These are phyloP conservation scores for Leccinum griseonigrum DNA, from an alignment of 1,284 basidiomycete genomes.

Conservation along the genomic window DNA sequence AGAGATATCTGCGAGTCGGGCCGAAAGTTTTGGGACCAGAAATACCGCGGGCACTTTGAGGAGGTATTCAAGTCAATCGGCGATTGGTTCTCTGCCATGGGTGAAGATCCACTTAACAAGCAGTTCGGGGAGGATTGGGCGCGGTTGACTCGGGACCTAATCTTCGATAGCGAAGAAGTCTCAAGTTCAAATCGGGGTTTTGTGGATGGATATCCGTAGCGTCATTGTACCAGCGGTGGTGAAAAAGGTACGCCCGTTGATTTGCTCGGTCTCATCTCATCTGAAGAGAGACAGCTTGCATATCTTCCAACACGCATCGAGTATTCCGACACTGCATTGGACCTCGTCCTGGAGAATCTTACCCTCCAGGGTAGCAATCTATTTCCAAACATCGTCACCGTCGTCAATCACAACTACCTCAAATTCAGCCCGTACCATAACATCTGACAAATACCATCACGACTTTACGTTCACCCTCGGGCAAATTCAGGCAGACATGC, in stretches of 20 bases:
- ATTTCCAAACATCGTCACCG: constrained; percentile 76
- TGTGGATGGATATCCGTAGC: constrained; percentile 85
- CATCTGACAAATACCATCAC: constrained; percentile 64
- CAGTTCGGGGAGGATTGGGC: constrained; percentile 84
- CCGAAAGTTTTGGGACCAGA: constrained; percentile 79
- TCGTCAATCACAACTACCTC: constrained; percentile 84
- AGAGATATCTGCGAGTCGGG: constrained; percentile 64
- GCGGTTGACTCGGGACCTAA: constrained; percentile 76
- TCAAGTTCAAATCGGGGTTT: constrained; percentile 82
- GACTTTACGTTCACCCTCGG: constrained; percentile 69
- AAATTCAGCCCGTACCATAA: constrained; percentile 76
- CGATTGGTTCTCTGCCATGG: constrained; percentile 81
- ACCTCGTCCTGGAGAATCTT: constrained; percentile 92
- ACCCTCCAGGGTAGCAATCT: constrained; percentile 83
- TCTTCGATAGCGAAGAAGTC: constrained; percentile 74
- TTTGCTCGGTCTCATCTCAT: neutral
- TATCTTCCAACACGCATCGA: constrained; percentile 91
- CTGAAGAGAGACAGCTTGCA: constrained; percentile 54
- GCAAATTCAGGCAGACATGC: constrained; percentile 94
- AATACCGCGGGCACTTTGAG: constrained; percentile 86
- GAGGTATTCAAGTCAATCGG: constrained; percentile 69
- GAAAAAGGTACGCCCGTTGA: constrained; percentile 46
- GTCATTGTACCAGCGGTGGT: constrained; percentile 83
- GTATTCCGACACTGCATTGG: constrained; percentile 84
- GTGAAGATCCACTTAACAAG: constrained; percentile 81